These are phyloP conservation scores for Protomyces inundatus DNA, from an alignment of 1,139 yeast species.

Conservation along the genomic window DNA sequence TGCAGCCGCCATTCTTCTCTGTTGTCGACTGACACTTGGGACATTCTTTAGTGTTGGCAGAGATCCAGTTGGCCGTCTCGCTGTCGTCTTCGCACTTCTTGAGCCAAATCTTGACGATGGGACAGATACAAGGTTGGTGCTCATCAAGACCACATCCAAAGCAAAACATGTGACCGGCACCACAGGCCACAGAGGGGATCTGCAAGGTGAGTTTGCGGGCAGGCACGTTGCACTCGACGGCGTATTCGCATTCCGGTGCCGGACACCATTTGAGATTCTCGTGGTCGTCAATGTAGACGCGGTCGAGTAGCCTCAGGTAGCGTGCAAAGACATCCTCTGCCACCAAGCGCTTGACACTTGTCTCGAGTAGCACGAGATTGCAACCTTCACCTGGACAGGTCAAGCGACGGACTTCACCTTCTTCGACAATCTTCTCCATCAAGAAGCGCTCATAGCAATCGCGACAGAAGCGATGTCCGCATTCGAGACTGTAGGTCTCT, in stretches of 20 bases:
- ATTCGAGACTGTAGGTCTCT: conserved; percentile 52
- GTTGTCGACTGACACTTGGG: conserved; percentile 47
- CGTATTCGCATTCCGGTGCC: conserved; percentile 67
- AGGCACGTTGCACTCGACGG: conserved; percentile 49
- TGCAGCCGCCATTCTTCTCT: conserved; percentile 45
- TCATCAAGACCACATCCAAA: conserved; percentile 61
- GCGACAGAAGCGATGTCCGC: conserved; percentile 66
- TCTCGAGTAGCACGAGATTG: conserved; percentile 37
- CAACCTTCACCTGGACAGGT: conserved; percentile 58
- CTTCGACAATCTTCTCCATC: conserved; percentile 48
- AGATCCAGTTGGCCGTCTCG: conserved; percentile 83
- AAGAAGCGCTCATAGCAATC: conserved; percentile 63
- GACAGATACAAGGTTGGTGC: conserved; percentile 82
- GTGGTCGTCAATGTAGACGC: conserved; percentile 51
- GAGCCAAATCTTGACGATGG: conserved; percentile 65
- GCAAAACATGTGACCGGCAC: conserved; percentile 67
- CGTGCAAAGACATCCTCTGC: conserved; percentile 31
- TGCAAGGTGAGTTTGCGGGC: conserved; percentile 41
- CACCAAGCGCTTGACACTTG: conserved; percentile 42
- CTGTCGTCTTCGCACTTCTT: conserved; percentile 79
- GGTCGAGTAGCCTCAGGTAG: conserved; percentile 37
- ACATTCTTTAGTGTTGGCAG: conserved; percentile 81
- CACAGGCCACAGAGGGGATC: conserved; percentile 66
- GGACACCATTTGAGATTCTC: conserved; percentile 72
- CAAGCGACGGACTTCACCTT: conserved; percentile 47